Evolutionary conservation across 2,329 filamentous ascomycete genomes (phyloP), one percentile per base, ranked within the genome.

Genomic region (Penicillium sp.): DNA sequence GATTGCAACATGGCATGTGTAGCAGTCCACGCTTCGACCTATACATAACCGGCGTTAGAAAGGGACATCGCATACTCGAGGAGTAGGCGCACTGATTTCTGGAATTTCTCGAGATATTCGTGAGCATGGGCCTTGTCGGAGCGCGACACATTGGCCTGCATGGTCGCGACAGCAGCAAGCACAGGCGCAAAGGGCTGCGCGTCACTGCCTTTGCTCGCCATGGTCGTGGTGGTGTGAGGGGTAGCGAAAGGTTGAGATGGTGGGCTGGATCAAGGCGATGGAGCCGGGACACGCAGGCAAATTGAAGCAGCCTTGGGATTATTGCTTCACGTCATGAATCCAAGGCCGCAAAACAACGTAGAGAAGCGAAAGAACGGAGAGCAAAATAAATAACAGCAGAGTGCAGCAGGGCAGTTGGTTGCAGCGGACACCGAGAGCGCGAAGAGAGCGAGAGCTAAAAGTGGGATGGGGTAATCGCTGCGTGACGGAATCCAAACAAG

Each of bases 21-120:
- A 47, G 88, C 87, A 46, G 87, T 87, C 94, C 94, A 99, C 64
- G 94, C 94, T 71, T 91, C 90, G 69, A 89, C 82, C 91, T 96
- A 71, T 42, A 38, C 3, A 51, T 16, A 3, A 35, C 28, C 8
- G 33, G 42, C 11, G 35, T 51, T 24, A 33, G 38, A 35, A 26
- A 48, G 7, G 47, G 35, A 23, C 5, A 14, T 30, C 30, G 23
- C 50, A 4, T 23, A 47, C n/a, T 16, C 26, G 28, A 21, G 52
- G 18, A 47, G 55, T 51, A 58, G 57, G 58, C 88, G 65, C 75
- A 96, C 93, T 74, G 94, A 97, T 84, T 99, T 99, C 83, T 99
- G 94, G 76, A 97, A 99, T 66, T 85, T 87, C 76, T 96, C 90
- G 59, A 99, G 81, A 72, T 88, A 99, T 71, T 93, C 86, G 71